Conservation (phyloP, 371 early-diverging fungal genomes). For the Zancudomyces culisetae region DNA sequence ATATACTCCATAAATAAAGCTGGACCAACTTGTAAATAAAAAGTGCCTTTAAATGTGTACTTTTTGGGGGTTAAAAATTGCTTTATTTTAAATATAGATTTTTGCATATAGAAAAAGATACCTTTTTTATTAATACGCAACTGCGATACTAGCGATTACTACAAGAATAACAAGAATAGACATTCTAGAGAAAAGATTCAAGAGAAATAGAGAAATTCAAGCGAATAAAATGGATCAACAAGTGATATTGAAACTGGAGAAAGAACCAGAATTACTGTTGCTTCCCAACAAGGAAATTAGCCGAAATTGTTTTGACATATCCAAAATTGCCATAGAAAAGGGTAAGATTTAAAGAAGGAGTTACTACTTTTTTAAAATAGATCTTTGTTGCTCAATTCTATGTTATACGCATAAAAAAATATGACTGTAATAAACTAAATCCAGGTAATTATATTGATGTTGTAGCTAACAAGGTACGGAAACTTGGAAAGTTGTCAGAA, state of each 20-base stretch:
- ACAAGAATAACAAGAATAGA: background rate
- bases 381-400: background rate
- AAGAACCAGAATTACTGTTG: background rate
- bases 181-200: background rate
- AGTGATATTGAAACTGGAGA: background rate
- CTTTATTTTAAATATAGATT: too few species aligned
- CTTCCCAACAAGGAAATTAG: background rate
- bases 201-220: background rate
- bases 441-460: too few species aligned
- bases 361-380: background rate
- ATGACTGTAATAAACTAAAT: background rate
- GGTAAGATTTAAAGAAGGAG: background rate
- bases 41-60: too few species aligned
- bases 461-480: background rate
- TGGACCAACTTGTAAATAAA: too few species aligned
- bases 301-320: slow-evolving; percentile 1
- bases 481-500: background rate
- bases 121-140: too few species aligned
- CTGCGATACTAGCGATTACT: too few species aligned
- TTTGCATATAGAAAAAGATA: too few species aligned
- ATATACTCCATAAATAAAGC: too few species aligned
- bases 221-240: too few species aligned
- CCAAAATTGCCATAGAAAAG: slow-evolving; percentile 1
- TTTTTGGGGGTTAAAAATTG: too few species aligned
- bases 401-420: background rate